These are phyloP conservation scores for Dendrocalamus latiflorus DNA, from an alignment of 202 grass and related monocot species.

Conservation along the genomic window DNA sequence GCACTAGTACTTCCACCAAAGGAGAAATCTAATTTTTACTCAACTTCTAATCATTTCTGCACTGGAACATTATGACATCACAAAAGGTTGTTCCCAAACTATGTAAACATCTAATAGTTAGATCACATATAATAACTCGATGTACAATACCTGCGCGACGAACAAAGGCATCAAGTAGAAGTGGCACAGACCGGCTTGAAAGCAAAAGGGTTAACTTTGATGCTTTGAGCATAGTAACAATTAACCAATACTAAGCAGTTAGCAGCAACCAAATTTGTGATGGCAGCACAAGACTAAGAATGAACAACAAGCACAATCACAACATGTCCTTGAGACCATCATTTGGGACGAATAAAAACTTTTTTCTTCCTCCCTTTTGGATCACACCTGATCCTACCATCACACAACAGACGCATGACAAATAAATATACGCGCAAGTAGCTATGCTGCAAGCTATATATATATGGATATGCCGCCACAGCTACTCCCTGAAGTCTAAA, in stretches of 20 bases:
- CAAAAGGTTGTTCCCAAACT: neutral
- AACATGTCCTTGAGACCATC: neutral
- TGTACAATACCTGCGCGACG: neutral
- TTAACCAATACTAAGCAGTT: neutral
- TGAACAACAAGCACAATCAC: neutral
- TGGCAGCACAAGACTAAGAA: neutral
- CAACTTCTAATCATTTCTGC: neutral
- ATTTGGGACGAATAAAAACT: neutral
- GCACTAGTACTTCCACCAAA: neutral
- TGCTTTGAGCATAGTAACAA: neutral
- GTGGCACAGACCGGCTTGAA: neutral
- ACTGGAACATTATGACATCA: neutral
- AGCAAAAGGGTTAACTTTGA: neutral
- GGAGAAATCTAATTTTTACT: neutral
- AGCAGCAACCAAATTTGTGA: neutral
- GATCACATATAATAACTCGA: neutral
- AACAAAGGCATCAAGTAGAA: too few species aligned
- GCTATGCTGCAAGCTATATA: too few species aligned
- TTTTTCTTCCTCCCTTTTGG: too few species aligned
- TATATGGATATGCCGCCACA: neutral
- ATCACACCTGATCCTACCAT: neutral
- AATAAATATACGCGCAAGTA: too few species aligned
- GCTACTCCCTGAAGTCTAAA: too few species aligned
- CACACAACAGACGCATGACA: neutral
- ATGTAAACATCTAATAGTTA: neutral